phyloP scores from a whole-genome alignment of 1,284 basidiomycete genomes.

The Puccinia triticina region DNA sequence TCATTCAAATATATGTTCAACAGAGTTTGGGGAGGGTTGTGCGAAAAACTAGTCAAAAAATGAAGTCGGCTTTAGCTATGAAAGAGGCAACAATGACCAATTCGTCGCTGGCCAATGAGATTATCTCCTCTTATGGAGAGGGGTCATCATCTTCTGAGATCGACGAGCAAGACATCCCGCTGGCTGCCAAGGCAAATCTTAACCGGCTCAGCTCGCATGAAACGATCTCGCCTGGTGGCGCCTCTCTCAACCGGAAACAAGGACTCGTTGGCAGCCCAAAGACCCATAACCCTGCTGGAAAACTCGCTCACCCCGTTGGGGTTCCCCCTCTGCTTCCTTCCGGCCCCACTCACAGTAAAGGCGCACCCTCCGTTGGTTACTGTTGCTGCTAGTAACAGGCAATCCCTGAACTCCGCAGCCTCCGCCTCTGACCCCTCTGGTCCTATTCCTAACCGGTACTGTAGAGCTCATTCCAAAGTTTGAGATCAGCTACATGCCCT shows the following conservation, averaged over 20 bases:
- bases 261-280: constrained; percentile 16
- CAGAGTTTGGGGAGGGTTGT: too few relatives aligned
- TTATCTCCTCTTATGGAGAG: not conserved
- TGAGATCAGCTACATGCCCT: not conserved
- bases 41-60: too few relatives aligned
- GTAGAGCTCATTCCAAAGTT: constrained; percentile 7
- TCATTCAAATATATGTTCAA: too few relatives aligned
- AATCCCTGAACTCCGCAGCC: not conserved
- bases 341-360: constrained; percentile 12
- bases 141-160: not conserved
- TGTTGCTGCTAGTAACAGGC: not conserved
- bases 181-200: constrained; percentile 6
- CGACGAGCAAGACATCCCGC: constrained; percentile 27
- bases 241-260: constrained; percentile 2
- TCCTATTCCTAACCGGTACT: not conserved
- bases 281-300: not conserved
- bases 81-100: not conserved
- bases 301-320: not conserved
- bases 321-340: not conserved
- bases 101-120: too few relatives aligned
- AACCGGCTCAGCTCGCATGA: constrained; percentile 12
- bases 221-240: not conserved
- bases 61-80: too few relatives aligned
- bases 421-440: not conserved
- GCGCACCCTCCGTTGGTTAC: constrained; percentile 27